Evolutionary conservation across 164 flowering plant species (phyloP).

Genomic region (Saururus chinensis): DNA sequence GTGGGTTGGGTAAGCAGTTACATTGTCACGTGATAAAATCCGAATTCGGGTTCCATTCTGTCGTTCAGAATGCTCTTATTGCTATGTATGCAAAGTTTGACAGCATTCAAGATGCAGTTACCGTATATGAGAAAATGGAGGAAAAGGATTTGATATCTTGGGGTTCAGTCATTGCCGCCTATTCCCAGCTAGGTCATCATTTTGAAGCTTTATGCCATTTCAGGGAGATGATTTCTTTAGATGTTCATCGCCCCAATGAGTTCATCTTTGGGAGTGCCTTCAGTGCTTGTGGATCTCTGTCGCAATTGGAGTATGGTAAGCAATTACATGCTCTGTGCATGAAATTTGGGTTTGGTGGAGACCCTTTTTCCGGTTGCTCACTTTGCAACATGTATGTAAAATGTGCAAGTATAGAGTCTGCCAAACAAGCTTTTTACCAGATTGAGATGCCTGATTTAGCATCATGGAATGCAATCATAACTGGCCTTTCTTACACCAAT

Average conservation of each 20-base stretch:
- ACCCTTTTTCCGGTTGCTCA: slow-evolving; percentile 49
- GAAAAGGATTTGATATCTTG: slow-evolving; percentile 54
- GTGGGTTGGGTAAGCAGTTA: slow-evolving; percentile 41
- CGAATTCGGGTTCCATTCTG: slow-evolving; percentile 24
- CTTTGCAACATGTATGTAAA: slow-evolving; percentile 74
- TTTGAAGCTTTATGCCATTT: slow-evolving; percentile 38
- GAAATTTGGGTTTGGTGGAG: slow-evolving; percentile 43
- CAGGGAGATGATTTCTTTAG: slow-evolving; percentile 35
- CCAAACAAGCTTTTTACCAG: slow-evolving; percentile 33
- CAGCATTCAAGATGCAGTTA: slow-evolving; percentile 30
- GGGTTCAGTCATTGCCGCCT: slow-evolving; percentile 63
- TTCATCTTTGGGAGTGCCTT: slow-evolving; percentile 60
- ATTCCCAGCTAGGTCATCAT: slow-evolving; percentile 44
- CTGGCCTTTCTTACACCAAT: slow-evolving; percentile 36
- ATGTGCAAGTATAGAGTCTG: slow-evolving; percentile 40
- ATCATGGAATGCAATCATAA: slow-evolving; percentile 69
- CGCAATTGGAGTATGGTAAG: slow-evolving; percentile 35
- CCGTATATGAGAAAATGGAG: slow-evolving; percentile 29
- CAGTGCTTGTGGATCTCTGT: slow-evolving; percentile 47
- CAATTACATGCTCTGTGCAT: slow-evolving; percentile 53
- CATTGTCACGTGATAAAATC: slow-evolving; percentile 50
- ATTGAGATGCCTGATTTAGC: slow-evolving; percentile 50
- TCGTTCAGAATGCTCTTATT: slow-evolving; percentile 58
- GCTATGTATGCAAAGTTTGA: slow-evolving; percentile 50
- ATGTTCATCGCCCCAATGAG: slow-evolving; percentile 40